Percentiles rank a stretch among this genome's conserved stretches.
These are phyloP conservation scores for Mycena pura DNA, from an alignment of 768 basidiomycete genomes.

Conservation along the genomic window DNA sequence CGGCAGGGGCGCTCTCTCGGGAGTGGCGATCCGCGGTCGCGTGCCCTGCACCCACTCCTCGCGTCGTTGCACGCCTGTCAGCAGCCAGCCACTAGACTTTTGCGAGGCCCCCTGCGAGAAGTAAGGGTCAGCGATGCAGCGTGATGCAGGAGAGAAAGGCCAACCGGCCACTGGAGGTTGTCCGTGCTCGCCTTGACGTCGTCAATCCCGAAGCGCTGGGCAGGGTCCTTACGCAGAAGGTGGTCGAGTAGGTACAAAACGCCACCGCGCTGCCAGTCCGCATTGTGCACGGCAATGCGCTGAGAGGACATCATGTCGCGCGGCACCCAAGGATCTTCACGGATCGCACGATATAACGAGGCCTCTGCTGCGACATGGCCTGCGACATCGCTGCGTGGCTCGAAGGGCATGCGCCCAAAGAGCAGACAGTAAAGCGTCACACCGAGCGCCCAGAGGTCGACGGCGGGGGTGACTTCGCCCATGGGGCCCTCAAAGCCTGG, in stretches of 20 bases:
- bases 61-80: conserved; percentile 14
- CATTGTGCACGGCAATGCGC: not conserved
- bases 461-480: conserved; percentile 80
- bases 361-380: conserved; percentile 9
- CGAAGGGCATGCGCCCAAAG: conserved; percentile 86
- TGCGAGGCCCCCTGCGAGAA: not conserved
- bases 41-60: conserved; percentile 16
- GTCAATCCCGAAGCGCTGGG: conserved; percentile 1
- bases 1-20: too few relatives aligned
- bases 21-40: conserved; percentile 11
- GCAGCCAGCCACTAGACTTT: conserved; percentile 18
- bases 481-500: conserved; percentile 34
- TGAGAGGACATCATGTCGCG: conserved; percentile 4
- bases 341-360: conserved; percentile 15
- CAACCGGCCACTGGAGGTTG: not conserved
- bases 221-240: conserved; percentile 10
- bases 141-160: not conserved
- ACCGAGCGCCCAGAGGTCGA: conserved; percentile 98
- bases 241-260: conserved; percentile 8
- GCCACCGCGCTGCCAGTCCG: conserved; percentile 1
- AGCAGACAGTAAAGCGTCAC: conserved; percentile 95
- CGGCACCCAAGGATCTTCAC: conserved; percentile 11
- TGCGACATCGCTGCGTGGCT: conserved; percentile 20
- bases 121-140: not conserved
- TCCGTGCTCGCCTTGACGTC: conserved; percentile 16